phyloP scores from a whole-genome alignment of 306 rosid genomes.

The Trifolium repens region DNA sequence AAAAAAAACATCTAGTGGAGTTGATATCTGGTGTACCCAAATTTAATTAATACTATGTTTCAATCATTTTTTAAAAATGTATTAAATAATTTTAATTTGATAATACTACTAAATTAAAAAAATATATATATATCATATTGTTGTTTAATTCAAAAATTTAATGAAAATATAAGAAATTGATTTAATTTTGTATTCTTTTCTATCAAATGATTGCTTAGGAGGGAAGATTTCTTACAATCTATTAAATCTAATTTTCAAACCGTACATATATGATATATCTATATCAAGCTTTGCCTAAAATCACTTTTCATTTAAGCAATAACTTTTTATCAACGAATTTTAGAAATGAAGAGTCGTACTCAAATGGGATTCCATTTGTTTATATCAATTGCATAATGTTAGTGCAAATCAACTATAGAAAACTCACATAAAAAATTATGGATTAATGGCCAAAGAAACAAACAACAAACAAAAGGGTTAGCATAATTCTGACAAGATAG shows the following conservation, averaged over 20 bases:
- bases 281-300: slow-evolving; percentile 40
- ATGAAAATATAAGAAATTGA: not conserved
- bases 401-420: slow-evolving; percentile 12
- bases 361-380: slow-evolving; percentile 23
- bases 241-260: slow-evolving; percentile 5
- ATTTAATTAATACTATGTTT: slow-evolving; percentile 17
- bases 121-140: not conserved
- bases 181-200: not conserved
- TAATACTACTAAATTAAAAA: not conserved
- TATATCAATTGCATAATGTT: not conserved
- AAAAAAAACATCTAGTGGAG: slow-evolving; percentile 48
- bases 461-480: not conserved
- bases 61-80: not conserved
- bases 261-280: slow-evolving; percentile 3
- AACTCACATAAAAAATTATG: not conserved
- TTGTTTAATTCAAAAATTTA: not conserved
- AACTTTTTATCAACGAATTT: slow-evolving; percentile 23
- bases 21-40: slow-evolving; percentile 29
- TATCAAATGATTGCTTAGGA: slow-evolving; percentile 25
- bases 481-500: slow-evolving; percentile 29
- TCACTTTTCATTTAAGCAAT: slow-evolving; percentile 32
- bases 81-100: not conserved
- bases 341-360: slow-evolving; percentile 23
- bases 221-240: slow-evolving; percentile 29
- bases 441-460: slow-evolving; percentile 22